Base-by-base conservation (phyloP, 371 early-diverging fungal genomes). In the Mucor saturninus region DNA sequence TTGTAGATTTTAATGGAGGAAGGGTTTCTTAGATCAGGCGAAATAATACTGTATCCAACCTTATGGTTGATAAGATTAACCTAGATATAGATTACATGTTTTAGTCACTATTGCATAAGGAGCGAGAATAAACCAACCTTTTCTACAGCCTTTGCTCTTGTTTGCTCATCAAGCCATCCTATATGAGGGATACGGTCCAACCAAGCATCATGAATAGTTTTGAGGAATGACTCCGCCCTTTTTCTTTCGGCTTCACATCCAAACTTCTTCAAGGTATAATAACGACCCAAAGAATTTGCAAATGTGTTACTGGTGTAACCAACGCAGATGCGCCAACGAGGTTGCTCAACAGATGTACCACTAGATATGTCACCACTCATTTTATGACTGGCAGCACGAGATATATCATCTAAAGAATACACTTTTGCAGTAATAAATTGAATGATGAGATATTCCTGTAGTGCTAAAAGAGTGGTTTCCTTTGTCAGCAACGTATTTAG, bases 81-180 rank as follows among this genome's bases (percentile, higher is more conserved):
- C 61, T 67, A 53, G 28, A 32, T 50, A 15, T 72, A 52, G 26
- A n/a, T n/a, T 4, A 21, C 38, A 35, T 21, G 7, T 21, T 8
- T 38, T 54, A 35, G 40, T 37, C 26, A 28, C 4, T 2, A 54
- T 39, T 7, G 9, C 15, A 35, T 31, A 6, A 31, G 31, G 31
- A 28, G n/a, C 4, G 1, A 7, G 37, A 53, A 35, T 31, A 1
- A 53, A 53, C 77, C 62, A 71, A 82, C 80, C 71, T 89, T 88
- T 48, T 79, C 68, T 15, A 77, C 59, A 2, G 89, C 90, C 6
- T 67, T 69, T 6, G 64, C 61, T 28, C 77, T 68, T 0, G 89
- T 88, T 31, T 65, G 53, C 3, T 71, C 48, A 67, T 89, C 89
- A 4, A 89, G 68, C 88, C 88, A 89, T n/a, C 75, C 71, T 4